Conservation (phyloP, 2,329 filamentous ascomycete species). For the Magnaporthiopsis rhizophila region DNA sequence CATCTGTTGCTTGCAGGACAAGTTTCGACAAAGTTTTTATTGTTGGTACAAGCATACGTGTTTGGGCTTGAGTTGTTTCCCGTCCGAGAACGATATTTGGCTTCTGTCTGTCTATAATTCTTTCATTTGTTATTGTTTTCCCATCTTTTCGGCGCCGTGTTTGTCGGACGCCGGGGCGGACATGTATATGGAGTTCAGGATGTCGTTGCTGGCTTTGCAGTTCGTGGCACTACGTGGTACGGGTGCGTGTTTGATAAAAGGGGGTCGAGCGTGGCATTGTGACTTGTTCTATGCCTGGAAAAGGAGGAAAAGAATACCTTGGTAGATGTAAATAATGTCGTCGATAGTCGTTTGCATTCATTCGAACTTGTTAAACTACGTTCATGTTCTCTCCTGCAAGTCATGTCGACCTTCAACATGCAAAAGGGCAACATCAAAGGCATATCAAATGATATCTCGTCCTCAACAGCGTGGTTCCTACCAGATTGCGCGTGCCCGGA, state of each 20-base stretch:
- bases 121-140: neutral
- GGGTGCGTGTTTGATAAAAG: neutral
- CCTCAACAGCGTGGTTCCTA: too few relatives aligned
- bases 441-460: too few relatives aligned
- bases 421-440: neutral
- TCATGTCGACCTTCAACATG: too few relatives aligned
- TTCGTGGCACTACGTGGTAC: neutral
- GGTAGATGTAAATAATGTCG: too few relatives aligned
- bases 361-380: too few relatives aligned
- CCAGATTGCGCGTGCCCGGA: constrained; percentile 6
- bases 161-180: neutral
- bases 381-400: too few relatives aligned
- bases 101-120: neutral
- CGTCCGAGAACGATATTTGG: neutral
- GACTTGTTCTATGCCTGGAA: too few relatives aligned
- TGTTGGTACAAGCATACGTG: neutral
- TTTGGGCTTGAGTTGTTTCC: neutral
- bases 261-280: too few relatives aligned
- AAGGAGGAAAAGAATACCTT: too few relatives aligned
- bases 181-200: neutral
- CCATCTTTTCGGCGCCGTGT: neutral
- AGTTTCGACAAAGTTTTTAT: neutral
- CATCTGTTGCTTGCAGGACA: neutral
- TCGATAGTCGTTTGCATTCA: too few relatives aligned
- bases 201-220: neutral